Percentiles rank a stretch among this genome's conserved stretches.
Conservation (phyloP, 176 grass and related monocot genomes). For the Carex parvula region DNA sequence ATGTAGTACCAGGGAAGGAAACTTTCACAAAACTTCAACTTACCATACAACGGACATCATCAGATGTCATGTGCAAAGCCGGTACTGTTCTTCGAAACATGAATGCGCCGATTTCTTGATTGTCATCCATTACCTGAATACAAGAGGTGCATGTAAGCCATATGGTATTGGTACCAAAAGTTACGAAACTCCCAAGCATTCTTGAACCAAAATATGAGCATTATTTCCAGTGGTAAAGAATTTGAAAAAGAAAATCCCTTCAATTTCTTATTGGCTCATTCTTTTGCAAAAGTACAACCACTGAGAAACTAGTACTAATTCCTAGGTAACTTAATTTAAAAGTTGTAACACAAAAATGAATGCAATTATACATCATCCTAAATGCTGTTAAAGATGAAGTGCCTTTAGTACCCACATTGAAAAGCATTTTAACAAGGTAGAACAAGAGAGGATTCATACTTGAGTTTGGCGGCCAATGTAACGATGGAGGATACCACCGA, state of each 20-base stretch:
- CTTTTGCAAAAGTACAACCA: not conserved
- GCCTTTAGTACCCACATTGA: not conserved
- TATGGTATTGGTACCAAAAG: not conserved
- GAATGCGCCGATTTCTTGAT: slow-evolving; percentile 97
- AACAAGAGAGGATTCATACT: slow-evolving; percentile 39
- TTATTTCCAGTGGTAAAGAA: not conserved
- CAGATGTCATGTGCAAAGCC: slow-evolving; percentile 80
- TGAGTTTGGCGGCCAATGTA: slow-evolving; percentile 98
- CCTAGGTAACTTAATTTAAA: not conserved
- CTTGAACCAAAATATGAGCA: not conserved
- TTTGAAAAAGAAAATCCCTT: not conserved
- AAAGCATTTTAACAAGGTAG: not conserved
- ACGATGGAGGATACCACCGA: slow-evolving; percentile 83
- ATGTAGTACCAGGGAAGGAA: not conserved
- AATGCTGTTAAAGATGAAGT: not conserved
- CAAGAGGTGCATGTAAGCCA: slow-evolving; percentile 9
- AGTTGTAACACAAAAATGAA: too few relatives aligned
- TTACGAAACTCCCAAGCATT: not conserved
- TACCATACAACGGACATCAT: slow-evolving; percentile 96
- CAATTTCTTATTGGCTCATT: not conserved
- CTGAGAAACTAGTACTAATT: too few relatives aligned
- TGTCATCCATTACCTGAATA: slow-evolving; percentile 95
- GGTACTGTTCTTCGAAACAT: slow-evolving; percentile 98
- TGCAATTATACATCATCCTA: not conserved
- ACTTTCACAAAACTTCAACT: slow-evolving; percentile 24